A percentile compares a stretch with the other conserved stretches of the same genome.
These are phyloP conservation scores for Zygotorulaspora florentina DNA, from an alignment of 805 yeast species.

Conservation along the genomic window DNA sequence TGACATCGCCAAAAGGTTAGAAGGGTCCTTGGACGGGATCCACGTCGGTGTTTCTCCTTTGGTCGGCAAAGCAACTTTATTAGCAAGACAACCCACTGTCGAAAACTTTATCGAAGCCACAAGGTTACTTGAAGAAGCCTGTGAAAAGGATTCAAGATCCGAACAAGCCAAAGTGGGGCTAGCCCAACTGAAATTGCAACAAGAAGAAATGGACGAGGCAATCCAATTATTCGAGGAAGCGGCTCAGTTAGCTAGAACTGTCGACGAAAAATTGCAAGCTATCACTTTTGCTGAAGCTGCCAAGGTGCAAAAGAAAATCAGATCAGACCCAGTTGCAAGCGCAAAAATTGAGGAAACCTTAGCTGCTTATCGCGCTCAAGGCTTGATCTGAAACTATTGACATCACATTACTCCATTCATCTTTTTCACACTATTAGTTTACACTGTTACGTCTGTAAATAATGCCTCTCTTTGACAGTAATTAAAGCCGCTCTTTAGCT, in stretches of 20 bases:
- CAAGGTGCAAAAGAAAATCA: conserved; percentile 77
- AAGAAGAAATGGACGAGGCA: conserved; percentile 78
- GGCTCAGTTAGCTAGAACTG: conserved; percentile 74
- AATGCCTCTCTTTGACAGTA: conserved; percentile 12
- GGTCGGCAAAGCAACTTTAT: conserved; percentile 78
- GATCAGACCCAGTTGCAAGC: conserved; percentile 61
- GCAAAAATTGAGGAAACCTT: conserved; percentile 59
- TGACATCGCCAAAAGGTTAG: conserved; percentile 80
- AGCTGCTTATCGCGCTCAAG: conserved; percentile 37
- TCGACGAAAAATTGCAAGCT: conserved; percentile 85
- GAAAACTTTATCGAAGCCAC: conserved; percentile 54
- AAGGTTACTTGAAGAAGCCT: conserved; percentile 65
- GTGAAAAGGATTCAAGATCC: conserved; percentile 77
- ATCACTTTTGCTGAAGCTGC: conserved; percentile 90
- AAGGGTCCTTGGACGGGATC: conserved; percentile 60
- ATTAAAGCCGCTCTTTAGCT: conserved; percentile 7
- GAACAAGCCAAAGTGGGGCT: conserved; percentile 88
- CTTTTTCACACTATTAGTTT: conserved; percentile 6
- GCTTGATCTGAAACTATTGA: conserved; percentile 20
- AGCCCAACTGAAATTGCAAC: conserved; percentile 86
- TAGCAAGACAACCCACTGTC: conserved; percentile 48
- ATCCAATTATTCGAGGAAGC: conserved; percentile 76
- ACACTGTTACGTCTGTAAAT: conserved; percentile 13
- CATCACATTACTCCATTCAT: background rate
- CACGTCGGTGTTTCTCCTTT: conserved; percentile 87